phyloP scores from a whole-genome alignment of 257 asterid species.

The Voacanga thouarsii region DNA sequence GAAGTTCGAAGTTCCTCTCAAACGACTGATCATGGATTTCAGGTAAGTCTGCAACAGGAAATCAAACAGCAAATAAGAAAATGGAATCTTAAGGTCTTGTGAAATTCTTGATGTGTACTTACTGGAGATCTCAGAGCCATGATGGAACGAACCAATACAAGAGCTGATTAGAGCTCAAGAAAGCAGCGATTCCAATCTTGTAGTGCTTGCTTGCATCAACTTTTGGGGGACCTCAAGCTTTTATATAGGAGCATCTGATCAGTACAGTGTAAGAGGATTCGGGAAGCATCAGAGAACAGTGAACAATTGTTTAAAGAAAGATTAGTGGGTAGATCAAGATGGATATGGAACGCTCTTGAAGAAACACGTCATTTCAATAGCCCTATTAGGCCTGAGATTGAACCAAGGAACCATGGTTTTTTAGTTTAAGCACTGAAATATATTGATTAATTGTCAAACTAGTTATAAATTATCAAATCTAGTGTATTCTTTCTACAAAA shows the following conservation, averaged over 20 bases:
- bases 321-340: not conserved
- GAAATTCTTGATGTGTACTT: not conserved
- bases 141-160: not conserved
- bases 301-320: not conserved
- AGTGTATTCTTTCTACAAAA: too few species aligned
- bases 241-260: not conserved
- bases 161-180: not conserved
- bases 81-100: not conserved
- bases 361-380: not conserved
- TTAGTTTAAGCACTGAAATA: too few species aligned
- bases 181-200: not conserved
- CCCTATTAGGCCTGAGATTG: too few species aligned
- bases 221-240: not conserved
- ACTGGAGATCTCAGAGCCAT: constrained; percentile 38
- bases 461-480: too few species aligned
- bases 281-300: not conserved
- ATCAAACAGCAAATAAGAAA: not conserved
- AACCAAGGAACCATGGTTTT: too few species aligned
- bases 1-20: constrained; percentile 27
- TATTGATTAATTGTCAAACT: too few species aligned
- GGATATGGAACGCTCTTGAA: constrained; percentile 1
- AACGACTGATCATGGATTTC: constrained; percentile 18
- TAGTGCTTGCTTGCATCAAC: not conserved
- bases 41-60: constrained; percentile 19
- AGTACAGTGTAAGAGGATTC: not conserved